These are phyloP conservation scores for Yamadazyma scolyti DNA, from an alignment of 805 yeast species.

Conservation along the genomic window DNA sequence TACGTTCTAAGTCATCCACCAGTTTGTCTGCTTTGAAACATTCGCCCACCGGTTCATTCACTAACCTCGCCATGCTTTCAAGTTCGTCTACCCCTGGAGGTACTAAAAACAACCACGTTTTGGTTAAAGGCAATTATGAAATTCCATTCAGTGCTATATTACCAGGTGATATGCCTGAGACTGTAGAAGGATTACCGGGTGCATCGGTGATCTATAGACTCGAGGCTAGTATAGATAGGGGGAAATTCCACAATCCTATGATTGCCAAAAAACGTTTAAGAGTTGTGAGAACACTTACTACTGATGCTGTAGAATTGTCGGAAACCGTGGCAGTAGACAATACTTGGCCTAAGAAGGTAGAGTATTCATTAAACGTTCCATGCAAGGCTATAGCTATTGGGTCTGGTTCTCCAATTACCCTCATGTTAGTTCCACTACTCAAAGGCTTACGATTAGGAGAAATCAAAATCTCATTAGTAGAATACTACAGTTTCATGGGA, in stretches of 20 bases:
- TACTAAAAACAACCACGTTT: slow-evolving; percentile 25
- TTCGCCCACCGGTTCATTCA: slow-evolving; percentile 9
- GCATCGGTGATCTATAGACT: slow-evolving; percentile 69
- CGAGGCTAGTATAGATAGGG: slow-evolving; percentile 79
- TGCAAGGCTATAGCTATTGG: slow-evolving; percentile 90
- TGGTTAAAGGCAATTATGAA: slow-evolving; percentile 78
- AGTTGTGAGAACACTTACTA: slow-evolving; percentile 79
- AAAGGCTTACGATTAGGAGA: slow-evolving; percentile 80
- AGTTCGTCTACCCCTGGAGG: slow-evolving; percentile 14
- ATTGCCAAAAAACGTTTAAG: slow-evolving; percentile 68
- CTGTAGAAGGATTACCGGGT: slow-evolving; percentile 85
- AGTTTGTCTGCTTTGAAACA: slow-evolving; percentile 15
- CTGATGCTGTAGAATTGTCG: slow-evolving; percentile 82
- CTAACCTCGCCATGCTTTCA: slow-evolving; percentile 9
- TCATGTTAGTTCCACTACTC: slow-evolving; percentile 71
- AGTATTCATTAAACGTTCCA: slow-evolving; percentile 83
- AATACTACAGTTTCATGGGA: slow-evolving; percentile 61
- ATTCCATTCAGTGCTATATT: slow-evolving; percentile 82
- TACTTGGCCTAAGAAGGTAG: slow-evolving; percentile 93
- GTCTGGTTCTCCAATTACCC: slow-evolving; percentile 63
- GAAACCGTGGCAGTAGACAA: slow-evolving; percentile 94
- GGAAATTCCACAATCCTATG: slow-evolving; percentile 67
- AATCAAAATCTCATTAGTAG: slow-evolving; percentile 66
- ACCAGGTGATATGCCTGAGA: slow-evolving; percentile 83
- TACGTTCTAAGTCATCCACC: slow-evolving; percentile 34